phyloP scores from a whole-genome alignment of 2,329 filamentous ascomycete species.

The Plectosphaerella sp. region DNA sequence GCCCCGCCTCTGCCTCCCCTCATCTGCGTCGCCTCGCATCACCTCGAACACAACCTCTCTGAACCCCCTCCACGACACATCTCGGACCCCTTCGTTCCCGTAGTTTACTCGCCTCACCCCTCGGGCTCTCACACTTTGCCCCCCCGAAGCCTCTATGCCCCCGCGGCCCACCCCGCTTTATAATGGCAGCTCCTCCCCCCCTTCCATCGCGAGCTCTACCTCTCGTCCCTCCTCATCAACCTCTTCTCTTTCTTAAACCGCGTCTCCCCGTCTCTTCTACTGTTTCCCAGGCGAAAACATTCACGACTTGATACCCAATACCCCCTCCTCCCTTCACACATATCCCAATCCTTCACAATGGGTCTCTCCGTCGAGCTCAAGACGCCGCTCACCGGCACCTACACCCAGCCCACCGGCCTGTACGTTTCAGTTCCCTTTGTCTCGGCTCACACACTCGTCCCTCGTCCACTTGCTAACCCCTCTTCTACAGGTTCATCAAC shows the following conservation, averaged over 20 bases:
- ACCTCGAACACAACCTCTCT: no score
- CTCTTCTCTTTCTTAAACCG: background rate
- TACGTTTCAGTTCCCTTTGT: slow-evolving; percentile 32
- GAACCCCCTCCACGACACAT: no score
- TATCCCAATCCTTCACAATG: slow-evolving; percentile 27
- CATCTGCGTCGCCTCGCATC: no score
- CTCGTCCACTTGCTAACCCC: slow-evolving; percentile 13
- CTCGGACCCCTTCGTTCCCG: no score
- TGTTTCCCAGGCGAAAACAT: background rate
- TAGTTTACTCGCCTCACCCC: no score
- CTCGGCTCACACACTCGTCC: background rate
- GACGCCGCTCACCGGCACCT: slow-evolving; percentile 60
- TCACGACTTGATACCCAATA: background rate
- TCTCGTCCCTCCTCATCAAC: background rate
- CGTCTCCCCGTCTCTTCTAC: background rate
- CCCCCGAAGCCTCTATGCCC: background rate
- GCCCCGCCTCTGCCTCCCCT: no score
- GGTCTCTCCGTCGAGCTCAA: slow-evolving; percentile 56
- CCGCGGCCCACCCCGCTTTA: background rate
- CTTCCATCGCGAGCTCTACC: background rate
- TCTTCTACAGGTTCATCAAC: slow-evolving; percentile 70
- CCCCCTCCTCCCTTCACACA: background rate
- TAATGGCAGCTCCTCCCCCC: background rate
- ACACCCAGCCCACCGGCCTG: slow-evolving; percentile 58
- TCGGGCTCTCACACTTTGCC: no score